Base-by-base conservation (phyloP, 1,284 basidiomycete genomes). In the Dichomitus squalens region DNA sequence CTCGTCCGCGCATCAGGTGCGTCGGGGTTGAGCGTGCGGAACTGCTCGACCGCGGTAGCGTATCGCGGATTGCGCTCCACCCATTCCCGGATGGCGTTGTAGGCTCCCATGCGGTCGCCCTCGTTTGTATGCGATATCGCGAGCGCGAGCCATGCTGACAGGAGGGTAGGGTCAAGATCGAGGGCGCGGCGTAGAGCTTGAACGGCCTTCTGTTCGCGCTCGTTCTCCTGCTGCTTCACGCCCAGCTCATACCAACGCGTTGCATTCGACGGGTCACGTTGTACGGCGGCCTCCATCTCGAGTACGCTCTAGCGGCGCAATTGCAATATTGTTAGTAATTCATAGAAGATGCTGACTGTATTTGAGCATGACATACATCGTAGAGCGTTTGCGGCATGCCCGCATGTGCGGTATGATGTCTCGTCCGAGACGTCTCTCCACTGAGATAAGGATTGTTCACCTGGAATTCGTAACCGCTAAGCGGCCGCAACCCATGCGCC, bases 221-320 rank as follows among this genome's bases (percentile, higher is more conserved):
- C 96, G 72, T 97, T 98, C 74, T 98, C 96, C 75, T 99, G 96
- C 71, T 99, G 97, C 75, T 95, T 96, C 46, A 99, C 88, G 25
- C 97, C 96, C 44, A 99, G 87, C 58, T 91, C 85, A 69, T 86
- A 95, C 96, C 96, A 99, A 7, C 89, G 89, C 35, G 75, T 68
- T 0, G 92, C 87, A 61, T 92, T 84, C 0, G 73, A 77, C 36
- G 90, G 87, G 65, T 95, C 83, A 40, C 81, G 81, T 70, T 97
- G 93, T 8, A 97, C 95, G 7, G 83, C 84, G 3, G 95, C 96
- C 75, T 99, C 96, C 27, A 95, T 82, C 72, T 96, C 92, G 16
- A 98, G 79, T 6, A 95, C 86, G 62, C 82, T 92, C 93, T 95
- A 73, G 43, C 27, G 8, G 66, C 56, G 21, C 23, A 55, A 52